phyloP scores from a whole-genome alignment of 192 early-diverging fungal species.

The Spinellus fusiger region DNA sequence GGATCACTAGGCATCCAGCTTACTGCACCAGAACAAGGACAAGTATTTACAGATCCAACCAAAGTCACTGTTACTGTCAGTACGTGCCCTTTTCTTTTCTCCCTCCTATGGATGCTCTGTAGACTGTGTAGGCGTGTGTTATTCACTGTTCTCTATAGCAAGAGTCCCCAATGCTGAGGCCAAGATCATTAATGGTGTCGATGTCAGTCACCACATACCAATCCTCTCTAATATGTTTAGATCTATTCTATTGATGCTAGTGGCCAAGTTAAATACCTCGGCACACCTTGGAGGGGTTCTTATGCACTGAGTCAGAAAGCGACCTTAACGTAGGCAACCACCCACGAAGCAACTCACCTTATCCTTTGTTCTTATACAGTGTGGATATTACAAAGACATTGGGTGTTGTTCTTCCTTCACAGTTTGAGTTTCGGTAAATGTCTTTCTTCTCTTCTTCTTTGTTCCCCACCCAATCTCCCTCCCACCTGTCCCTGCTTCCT shows the following conservation, averaged over 20 bases:
- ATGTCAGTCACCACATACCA: slow-evolving; percentile 4
- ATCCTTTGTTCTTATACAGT: slow-evolving; percentile 4
- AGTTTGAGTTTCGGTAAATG: slow-evolving; percentile 27
- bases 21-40: slow-evolving; percentile 7
- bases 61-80: slow-evolving; percentile 26
- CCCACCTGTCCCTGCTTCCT: too few species aligned
- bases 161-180: slow-evolving; percentile 24
- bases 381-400: slow-evolving; percentile 25
- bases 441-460: too few species aligned
- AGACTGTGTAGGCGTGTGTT: too few species aligned
- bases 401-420: slow-evolving; percentile 20
- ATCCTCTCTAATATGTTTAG: not conserved
- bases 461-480: too few species aligned
- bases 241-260: slow-evolving; percentile 19
- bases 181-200: slow-evolving; percentile 27
- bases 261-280: slow-evolving; percentile 21
- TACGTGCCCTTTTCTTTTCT: not conserved
- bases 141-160: slow-evolving; percentile 11
- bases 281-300: slow-evolving; percentile 26
- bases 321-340: slow-evolving; percentile 19
- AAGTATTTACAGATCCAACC: slow-evolving; percentile 16
- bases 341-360: not conserved
- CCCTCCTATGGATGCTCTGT: not conserved
- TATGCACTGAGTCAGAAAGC: slow-evolving; percentile 24
- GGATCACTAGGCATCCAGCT: slow-evolving; percentile 20